Evolutionary conservation across 2,329 filamentous ascomycete genomes (phyloP).

Genomic region (Botrytis byssoidea): DNA sequence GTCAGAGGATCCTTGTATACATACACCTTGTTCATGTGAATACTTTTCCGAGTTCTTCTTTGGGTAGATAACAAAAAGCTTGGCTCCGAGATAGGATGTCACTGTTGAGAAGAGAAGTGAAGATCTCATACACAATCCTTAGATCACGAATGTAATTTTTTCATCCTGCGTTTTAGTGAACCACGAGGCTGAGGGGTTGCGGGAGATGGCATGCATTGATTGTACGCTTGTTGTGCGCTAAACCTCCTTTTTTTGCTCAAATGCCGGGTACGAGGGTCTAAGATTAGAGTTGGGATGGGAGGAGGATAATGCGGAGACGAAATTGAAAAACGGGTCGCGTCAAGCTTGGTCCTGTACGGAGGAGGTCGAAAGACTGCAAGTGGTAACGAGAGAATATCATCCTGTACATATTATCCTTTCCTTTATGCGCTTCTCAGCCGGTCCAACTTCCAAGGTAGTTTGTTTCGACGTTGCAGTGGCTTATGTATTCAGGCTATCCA

Average conservation of each 20-base stretch:
- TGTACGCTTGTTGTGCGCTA: slow-evolving; percentile 6
- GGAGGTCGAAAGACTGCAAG: background rate
- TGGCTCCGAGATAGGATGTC: slow-evolving; percentile 6
- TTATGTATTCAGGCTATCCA: slow-evolving; percentile 2
- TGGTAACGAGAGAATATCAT: background rate
- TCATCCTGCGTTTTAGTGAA: background rate
- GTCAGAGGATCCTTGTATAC: background rate
- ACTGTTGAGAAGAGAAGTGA: background rate
- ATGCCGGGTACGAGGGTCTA: slow-evolving; percentile 16
- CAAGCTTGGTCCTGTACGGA: background rate
- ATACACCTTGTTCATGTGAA: background rate
- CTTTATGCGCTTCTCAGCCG: slow-evolving; percentile 3
- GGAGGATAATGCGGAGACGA: slow-evolving; percentile 6
- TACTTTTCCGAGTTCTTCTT: background rate
- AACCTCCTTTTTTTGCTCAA: slow-evolving; percentile 10
- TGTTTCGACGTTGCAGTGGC: slow-evolving; percentile 15
- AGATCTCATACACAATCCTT: background rate
- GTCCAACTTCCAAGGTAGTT: background rate
- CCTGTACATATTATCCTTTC: background rate
- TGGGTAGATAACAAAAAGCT: background rate
- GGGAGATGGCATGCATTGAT: slow-evolving; percentile 22
- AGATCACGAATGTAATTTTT: background rate
- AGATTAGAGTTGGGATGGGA: slow-evolving; percentile 20
- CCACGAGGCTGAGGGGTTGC: slow-evolving; percentile 17
- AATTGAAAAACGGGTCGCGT: slow-evolving; percentile 13